phyloP scores from a whole-genome alignment of 192 early-diverging fungal species.

The Coemansia sp. region DNA sequence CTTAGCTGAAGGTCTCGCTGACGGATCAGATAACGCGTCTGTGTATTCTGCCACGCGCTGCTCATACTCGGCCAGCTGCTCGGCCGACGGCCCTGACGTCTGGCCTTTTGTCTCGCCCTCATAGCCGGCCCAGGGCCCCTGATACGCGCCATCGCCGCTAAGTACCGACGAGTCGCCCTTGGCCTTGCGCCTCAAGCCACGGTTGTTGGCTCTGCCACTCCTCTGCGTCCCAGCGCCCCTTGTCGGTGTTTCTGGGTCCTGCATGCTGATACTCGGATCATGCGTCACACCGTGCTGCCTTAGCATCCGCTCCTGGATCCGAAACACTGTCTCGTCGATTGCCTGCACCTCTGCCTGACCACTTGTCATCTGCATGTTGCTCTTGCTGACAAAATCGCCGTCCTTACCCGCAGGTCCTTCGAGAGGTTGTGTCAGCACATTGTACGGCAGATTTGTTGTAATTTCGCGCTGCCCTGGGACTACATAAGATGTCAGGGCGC shows the following conservation, averaged over 20 bases:
- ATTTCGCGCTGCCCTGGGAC: conserved; percentile 25
- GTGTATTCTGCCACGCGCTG: conserved; percentile 16
- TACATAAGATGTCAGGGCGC: conserved; percentile 14
- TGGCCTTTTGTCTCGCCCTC: conserved; percentile 76
- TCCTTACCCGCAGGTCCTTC: conserved; percentile 29
- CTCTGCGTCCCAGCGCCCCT: conserved; percentile 36
- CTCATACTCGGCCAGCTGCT: conserved; percentile 51
- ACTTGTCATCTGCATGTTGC: conserved; percentile 1
- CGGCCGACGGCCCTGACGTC: conserved; percentile 59
- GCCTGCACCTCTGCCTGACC: conserved; percentile 37
- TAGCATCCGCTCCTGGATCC: conserved; percentile 83
- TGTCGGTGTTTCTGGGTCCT: conserved; percentile 61
- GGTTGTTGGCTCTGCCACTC: conserved; percentile 51
- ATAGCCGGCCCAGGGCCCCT: conserved; percentile 95
- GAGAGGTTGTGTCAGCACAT: conserved; percentile 31
- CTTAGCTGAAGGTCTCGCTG: neutral
- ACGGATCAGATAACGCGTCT: neutral
- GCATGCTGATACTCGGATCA: conserved; percentile 67
- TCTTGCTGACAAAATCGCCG: conserved; percentile 23
- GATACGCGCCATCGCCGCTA: conserved; percentile 76
- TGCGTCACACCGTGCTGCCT: conserved; percentile 77
- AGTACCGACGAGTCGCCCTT: conserved; percentile 76
- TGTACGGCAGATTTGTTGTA: conserved; percentile 24
- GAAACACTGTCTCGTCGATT: conserved; percentile 59
- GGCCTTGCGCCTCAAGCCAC: conserved; percentile 60